Conservation (phyloP, 371 early-diverging fungal species). For the Syncephalastrum sp. region DNA sequence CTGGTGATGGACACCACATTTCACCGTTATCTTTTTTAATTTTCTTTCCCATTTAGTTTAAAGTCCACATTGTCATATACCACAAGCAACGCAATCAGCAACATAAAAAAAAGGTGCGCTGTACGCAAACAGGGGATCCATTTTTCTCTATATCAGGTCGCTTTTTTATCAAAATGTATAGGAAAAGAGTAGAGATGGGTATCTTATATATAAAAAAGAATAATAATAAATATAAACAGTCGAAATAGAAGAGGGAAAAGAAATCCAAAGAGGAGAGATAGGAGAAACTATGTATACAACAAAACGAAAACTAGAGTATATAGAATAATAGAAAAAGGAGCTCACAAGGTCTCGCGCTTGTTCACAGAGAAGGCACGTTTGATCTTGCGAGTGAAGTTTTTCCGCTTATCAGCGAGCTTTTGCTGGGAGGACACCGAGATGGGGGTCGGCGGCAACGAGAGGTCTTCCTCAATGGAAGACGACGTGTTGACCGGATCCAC, state of each 20-base stretch:
- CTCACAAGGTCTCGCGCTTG: slow-evolving; percentile 8
- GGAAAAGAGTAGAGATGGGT: background rate
- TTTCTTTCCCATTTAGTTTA: too few relatives aligned
- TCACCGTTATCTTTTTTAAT: too few relatives aligned
- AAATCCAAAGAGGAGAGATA: background rate
- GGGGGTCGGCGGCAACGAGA: slow-evolving; percentile 8
- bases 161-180: background rate
- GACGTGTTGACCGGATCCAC: background rate
- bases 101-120: background rate
- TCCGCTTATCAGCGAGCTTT: slow-evolving; percentile 6
- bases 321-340: background rate
- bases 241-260: background rate
- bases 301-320: background rate
- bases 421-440: slow-evolving; percentile 6
- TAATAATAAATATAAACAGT: slow-evolving; percentile 2
- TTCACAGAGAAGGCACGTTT: slow-evolving; percentile 15
- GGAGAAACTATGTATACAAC: background rate
- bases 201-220: slow-evolving; percentile 3
- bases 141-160: too few relatives aligned
- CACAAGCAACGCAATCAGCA: background rate
- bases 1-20: too few relatives aligned
- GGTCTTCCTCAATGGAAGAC: background rate
- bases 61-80: too few relatives aligned
- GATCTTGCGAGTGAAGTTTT: slow-evolving; percentile 7
- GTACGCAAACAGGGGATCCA: background rate